These are phyloP conservation scores for Podaxis sp. DNA, from an alignment of 768 basidiomycete species.

Conservation along the genomic window DNA sequence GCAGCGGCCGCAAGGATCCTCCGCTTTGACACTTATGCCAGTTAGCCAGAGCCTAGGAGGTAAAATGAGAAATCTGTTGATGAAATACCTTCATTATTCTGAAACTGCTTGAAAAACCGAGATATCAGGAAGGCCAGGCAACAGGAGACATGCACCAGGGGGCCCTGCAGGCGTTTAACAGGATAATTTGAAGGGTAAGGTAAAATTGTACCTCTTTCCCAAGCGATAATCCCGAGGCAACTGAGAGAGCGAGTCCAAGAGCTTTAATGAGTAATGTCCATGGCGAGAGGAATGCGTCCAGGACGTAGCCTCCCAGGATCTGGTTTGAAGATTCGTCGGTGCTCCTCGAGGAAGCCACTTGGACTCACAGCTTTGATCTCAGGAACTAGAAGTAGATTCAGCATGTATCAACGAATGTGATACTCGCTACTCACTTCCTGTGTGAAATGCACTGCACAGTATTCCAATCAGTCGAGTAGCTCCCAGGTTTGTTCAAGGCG, in stretches of 20 bases:
- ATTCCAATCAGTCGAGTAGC: slow-evolving; percentile 10
- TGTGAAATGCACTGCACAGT: slow-evolving; percentile 64
- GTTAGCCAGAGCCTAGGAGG: neutral
- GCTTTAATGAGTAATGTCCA: slow-evolving; percentile 88
- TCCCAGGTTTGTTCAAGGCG: neutral
- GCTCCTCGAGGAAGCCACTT: neutral
- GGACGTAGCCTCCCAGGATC: slow-evolving; percentile 84
- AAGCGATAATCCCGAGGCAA: slow-evolving; percentile 81
- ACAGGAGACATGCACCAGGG: slow-evolving; percentile 82
- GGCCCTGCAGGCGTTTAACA: slow-evolving; percentile 48
- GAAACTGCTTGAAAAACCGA: slow-evolving; percentile 66
- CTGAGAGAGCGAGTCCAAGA: slow-evolving; percentile 77
- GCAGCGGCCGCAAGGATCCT: slow-evolving; percentile 82
- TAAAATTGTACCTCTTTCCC: slow-evolving; percentile 72
- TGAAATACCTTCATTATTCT: slow-evolving; percentile 69
- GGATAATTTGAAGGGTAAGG: slow-evolving; percentile 10
- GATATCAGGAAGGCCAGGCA: slow-evolving; percentile 77
- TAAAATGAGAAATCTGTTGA: neutral
- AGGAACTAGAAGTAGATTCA: slow-evolving; percentile 47
- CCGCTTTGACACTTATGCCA: slow-evolving; percentile 65
- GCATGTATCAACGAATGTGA: slow-evolving; percentile 1
- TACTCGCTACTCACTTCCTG: slow-evolving; percentile 58
- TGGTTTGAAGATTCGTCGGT: slow-evolving; percentile 23
- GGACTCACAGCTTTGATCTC: slow-evolving; percentile 74
- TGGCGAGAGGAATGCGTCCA: slow-evolving; percentile 82